Evolutionary conservation across 75 land plant species (phyloP), one percentile per base, ranked within the genome.

Genomic region (Sequoia sempervirens): DNA sequence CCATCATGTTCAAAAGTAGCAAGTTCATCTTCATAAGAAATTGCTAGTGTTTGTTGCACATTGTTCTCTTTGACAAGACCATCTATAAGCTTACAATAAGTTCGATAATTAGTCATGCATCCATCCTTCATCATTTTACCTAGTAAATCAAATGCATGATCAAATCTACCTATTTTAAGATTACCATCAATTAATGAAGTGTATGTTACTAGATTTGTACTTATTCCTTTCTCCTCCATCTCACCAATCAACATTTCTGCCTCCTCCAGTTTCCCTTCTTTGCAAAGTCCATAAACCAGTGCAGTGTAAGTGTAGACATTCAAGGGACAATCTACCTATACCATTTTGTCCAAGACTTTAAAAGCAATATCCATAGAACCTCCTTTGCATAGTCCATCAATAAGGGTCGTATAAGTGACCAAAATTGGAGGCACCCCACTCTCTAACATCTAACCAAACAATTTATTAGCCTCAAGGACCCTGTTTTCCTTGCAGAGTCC

Each of bases 121-220:
- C 89, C 89, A 38, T 82, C 45, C 47, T 84, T 81, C 69, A 81
- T 46, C 93, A 93, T 91, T 14, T 68, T 73, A 54, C 86, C 86
- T 28, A 93, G 84, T 30, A 87, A 32, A 41, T 45, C 84, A 79
- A 88, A 84, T 12, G 93, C 91, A 43, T 64, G 38, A 34, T 86
- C 74, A 14, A 81, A 41, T 72, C 75, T 86, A 80, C 79, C 81
- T 32, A 30, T 81, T 56, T 68, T 86, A 84, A 86, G 52, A 82
- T 86, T 75, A 40, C 88, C 92, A 84, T 87, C 87, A 50, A 95
- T 86, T 13, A 95, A 66, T 75, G 89, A 76, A 3, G 90, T 87
- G 43, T 92, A 95, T 34, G 92, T 87, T 34, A 91, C 84, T 32
- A 80, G 53, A 83, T 91, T 90, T 23, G 94, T 92, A 20, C 46